Conservation (phyloP, 2,329 filamentous ascomycete genomes). For the Aspergillus piperis region DNA sequence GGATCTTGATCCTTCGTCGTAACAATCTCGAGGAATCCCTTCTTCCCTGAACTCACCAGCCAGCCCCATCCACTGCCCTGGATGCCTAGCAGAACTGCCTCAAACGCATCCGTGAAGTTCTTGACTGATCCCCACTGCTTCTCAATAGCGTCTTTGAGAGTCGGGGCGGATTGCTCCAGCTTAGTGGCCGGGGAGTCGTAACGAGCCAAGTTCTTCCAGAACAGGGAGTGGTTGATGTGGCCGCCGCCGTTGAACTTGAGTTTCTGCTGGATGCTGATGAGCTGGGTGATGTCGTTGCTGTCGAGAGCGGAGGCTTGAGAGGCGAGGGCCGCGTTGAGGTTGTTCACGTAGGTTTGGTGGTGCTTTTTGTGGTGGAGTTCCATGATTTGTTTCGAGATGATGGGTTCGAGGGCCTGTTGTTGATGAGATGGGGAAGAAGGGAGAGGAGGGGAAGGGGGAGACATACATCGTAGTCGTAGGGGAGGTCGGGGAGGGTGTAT, state of each 20-base stretch:
- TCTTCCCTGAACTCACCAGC: slow-evolving; percentile 66
- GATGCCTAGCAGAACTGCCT: slow-evolving; percentile 65
- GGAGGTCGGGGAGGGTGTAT: slow-evolving; percentile 66
- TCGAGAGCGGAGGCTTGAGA: slow-evolving; percentile 61
- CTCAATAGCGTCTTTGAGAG: slow-evolving; percentile 62
- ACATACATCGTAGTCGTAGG: slow-evolving; percentile 70
- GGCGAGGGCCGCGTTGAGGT: slow-evolving; percentile 75
- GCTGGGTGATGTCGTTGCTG: slow-evolving; percentile 61
- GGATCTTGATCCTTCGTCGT: slow-evolving; percentile 88
- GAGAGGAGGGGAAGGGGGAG: not conserved
- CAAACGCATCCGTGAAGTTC: slow-evolving; percentile 67
- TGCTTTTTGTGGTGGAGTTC: slow-evolving; percentile 91
- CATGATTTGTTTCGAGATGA: slow-evolving; percentile 87
- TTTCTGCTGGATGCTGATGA: slow-evolving; percentile 67
- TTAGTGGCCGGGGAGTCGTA: slow-evolving; percentile 60
- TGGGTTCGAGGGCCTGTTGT: slow-evolving; percentile 71
- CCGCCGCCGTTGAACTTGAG: slow-evolving; percentile 90
- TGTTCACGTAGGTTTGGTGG: slow-evolving; percentile 89
- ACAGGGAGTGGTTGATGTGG: slow-evolving; percentile 89
- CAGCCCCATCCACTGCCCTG: slow-evolving; percentile 89
- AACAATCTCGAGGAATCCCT: slow-evolving; percentile 66
- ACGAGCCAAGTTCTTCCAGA: slow-evolving; percentile 82
- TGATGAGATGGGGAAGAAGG: too few species aligned
- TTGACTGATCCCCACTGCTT: slow-evolving; percentile 69
- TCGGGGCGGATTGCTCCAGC: slow-evolving; percentile 56